Conservation (phyloP, 1,139 yeast species). For the Ogataea hybrid region DNA sequence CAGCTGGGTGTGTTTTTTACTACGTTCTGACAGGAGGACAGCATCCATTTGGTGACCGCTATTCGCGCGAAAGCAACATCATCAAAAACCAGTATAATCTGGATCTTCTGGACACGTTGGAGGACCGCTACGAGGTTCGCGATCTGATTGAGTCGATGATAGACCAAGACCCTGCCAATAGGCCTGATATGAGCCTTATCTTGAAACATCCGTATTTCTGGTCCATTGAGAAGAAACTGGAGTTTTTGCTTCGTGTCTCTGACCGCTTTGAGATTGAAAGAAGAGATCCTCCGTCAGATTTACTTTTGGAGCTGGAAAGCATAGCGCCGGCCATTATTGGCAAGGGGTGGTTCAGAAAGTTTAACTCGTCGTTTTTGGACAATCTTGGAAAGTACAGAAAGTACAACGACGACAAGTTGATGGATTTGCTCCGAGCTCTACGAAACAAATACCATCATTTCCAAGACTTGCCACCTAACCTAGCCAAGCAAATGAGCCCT, state of each 20-base stretch:
- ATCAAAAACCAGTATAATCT: slow-evolving; percentile 68
- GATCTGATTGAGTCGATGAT: slow-evolving; percentile 78
- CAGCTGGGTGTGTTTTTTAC: slow-evolving; percentile 91
- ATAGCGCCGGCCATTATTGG: slow-evolving; percentile 54
- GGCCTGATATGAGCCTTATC: slow-evolving; percentile 72
- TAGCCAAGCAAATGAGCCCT: slow-evolving; percentile 66
- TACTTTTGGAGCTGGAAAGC: slow-evolving; percentile 59
- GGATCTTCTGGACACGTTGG: slow-evolving; percentile 39
- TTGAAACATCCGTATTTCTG: slow-evolving; percentile 89
- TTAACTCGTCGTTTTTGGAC: slow-evolving; percentile 69
- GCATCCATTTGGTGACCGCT: slow-evolving; percentile 96
- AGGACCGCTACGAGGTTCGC: slow-evolving; percentile 60
- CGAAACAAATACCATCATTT: slow-evolving; percentile 92
- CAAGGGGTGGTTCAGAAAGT: slow-evolving; percentile 75
- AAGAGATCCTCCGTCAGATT: slow-evolving; percentile 79
- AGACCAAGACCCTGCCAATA: slow-evolving; percentile 55
- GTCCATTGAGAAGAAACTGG: slow-evolving; percentile 71
- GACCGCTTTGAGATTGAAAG: slow-evolving; percentile 88
- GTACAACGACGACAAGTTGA: slow-evolving; percentile 71
- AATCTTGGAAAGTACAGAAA: slow-evolving; percentile 89
- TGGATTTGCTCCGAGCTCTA: slow-evolving; percentile 85
- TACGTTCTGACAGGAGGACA: slow-evolving; percentile 79
- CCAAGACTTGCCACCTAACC: slow-evolving; percentile 74
- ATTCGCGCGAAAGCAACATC: slow-evolving; percentile 84
- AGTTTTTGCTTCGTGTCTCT: slow-evolving; percentile 79